A percentile compares a stretch with the other conserved stretches of the same genome.
phyloP scores from a whole-genome alignment of 139 green algal species.

The Micractinium sp. region DNA sequence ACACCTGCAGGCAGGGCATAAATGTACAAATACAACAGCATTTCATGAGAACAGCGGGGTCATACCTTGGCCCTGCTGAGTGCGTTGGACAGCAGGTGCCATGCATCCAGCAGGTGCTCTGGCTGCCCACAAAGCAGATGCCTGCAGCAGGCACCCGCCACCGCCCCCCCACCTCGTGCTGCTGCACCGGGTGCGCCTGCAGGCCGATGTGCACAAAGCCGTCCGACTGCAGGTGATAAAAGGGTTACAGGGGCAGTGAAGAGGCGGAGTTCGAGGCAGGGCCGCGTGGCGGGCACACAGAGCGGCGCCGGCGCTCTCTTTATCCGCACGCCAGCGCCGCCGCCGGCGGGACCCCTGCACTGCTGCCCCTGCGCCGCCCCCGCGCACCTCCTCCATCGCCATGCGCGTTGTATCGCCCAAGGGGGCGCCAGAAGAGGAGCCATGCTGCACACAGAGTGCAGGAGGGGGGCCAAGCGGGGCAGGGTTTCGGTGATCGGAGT shows the following conservation, averaged over 20 bases:
- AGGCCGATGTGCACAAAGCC: conserved; percentile 4
- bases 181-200: conserved; percentile 13
- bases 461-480: background rate
- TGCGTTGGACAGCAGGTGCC: background rate
- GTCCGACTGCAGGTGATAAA: background rate
- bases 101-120: background rate
- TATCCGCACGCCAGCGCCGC: background rate
- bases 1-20: too few relatives aligned
- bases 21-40: too few relatives aligned
- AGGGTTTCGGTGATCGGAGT: background rate
- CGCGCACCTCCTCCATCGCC: background rate
- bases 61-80: background rate
- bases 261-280: background rate
- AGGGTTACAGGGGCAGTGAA: background rate
- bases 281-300: background rate
- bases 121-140: background rate
- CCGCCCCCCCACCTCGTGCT: background rate
- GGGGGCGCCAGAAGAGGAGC: background rate
- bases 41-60: too few relatives aligned
- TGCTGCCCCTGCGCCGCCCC: background rate
- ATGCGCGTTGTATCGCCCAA: background rate
- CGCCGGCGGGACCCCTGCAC: too few relatives aligned
- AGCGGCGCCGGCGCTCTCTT: background rate
- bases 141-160: too few relatives aligned
- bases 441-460: background rate